Evolutionary conservation across 306 rosid species (phyloP).

Genomic region (Cicer chorassanicum): DNA sequence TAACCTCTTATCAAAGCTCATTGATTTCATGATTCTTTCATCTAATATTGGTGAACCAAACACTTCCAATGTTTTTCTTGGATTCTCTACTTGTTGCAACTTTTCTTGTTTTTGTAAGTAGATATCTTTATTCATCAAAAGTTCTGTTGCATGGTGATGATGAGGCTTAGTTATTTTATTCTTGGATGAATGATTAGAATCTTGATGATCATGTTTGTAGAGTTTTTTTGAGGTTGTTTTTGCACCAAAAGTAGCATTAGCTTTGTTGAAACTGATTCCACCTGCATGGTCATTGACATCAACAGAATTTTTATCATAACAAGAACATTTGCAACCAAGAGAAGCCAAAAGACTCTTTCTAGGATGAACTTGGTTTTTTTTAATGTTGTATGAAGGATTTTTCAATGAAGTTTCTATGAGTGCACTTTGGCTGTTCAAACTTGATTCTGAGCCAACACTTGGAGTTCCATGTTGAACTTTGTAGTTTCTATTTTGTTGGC

Average conservation of each 20-base stretch:
- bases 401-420: slow-evolving; percentile 49
- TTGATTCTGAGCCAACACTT: slow-evolving; percentile 73
- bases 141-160: not conserved
- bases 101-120: slow-evolving; percentile 46
- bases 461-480: slow-evolving; percentile 61
- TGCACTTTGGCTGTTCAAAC: slow-evolving; percentile 80
- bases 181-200: slow-evolving; percentile 44
- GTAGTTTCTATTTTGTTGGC: slow-evolving; percentile 40
- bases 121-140: slow-evolving; percentile 43
- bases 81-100: slow-evolving; percentile 45
- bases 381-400: slow-evolving; percentile 44
- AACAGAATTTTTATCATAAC: slow-evolving; percentile 74
- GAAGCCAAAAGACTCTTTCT: slow-evolving; percentile 59
- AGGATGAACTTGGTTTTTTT: slow-evolving; percentile 37
- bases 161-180: slow-evolving; percentile 43
- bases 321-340: slow-evolving; percentile 74
- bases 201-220: slow-evolving; percentile 43
- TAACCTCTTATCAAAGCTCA: slow-evolving; percentile 69
- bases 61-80: slow-evolving; percentile 70
- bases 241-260: too few species aligned
- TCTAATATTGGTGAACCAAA: slow-evolving; percentile 70
- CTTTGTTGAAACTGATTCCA: slow-evolving; percentile 64
- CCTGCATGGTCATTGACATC: slow-evolving; percentile 56
- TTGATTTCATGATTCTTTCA: slow-evolving; percentile 56
- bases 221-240: slow-evolving; percentile 43